Conservation (phyloP, 768 basidiomycete species). For the Calocybe indica region DNA sequence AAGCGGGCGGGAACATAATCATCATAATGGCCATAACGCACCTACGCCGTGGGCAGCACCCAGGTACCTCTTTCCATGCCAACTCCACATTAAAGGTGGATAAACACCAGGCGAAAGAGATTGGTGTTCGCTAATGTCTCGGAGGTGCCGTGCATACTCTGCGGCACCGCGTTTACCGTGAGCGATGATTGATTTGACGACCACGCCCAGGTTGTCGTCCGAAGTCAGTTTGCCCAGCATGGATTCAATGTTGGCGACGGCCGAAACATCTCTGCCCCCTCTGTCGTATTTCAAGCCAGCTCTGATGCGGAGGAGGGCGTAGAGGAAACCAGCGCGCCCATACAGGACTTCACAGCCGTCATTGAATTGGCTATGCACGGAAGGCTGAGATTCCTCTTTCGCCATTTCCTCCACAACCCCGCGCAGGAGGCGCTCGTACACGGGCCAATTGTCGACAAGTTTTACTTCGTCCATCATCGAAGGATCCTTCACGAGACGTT, state of each 20-base stretch:
- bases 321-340: conserved; percentile 52
- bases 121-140: conserved; percentile 3
- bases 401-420: conserved; percentile 13
- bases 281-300: conserved; percentile 5
- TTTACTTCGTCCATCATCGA: background rate
- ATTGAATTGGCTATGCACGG: conserved; percentile 5
- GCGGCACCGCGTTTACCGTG: conserved; percentile 36
- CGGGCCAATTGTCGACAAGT: conserved; percentile 13
- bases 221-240: conserved; percentile 21
- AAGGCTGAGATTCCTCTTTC: background rate
- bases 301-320: conserved; percentile 45
- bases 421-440: conserved; percentile 18
- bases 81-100: conserved; percentile 53
- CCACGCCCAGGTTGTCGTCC: conserved; percentile 23
- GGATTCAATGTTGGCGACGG: no score
- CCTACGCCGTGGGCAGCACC: conserved; percentile 59
- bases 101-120: background rate
- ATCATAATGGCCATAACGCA: conserved; percentile 16
- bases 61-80: conserved; percentile 51
- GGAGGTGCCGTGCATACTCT: conserved; percentile 23
- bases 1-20: no score
- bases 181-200: conserved; percentile 41
- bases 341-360: conserved; percentile 54
- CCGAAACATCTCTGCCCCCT: no score
- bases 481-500: conserved; percentile 15